phyloP scores from a whole-genome alignment of 768 basidiomycete genomes.

The Pulveroboletus sp. region DNA sequence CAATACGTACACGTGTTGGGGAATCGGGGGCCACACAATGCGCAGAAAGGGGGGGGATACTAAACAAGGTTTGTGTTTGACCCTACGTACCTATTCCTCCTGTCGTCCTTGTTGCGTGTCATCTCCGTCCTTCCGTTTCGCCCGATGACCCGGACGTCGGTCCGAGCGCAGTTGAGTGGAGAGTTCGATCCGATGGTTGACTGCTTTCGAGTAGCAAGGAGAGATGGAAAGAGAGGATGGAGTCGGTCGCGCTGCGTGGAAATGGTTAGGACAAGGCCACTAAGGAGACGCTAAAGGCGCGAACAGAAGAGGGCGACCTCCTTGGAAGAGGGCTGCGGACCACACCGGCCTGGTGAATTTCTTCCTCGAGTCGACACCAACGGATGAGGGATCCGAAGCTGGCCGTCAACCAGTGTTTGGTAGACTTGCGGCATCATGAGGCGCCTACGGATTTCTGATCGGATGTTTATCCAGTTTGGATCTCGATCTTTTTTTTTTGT shows the following conservation, averaged over 20 bases:
- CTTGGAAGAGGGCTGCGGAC: neutral
- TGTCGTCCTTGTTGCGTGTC: neutral
- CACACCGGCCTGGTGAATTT: neutral
- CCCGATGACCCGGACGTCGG: neutral
- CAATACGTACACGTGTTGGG: no score
- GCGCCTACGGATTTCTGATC: no score
- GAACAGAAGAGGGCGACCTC: neutral
- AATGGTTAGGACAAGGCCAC: neutral
- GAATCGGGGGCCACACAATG: no score
- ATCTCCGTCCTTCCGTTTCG: neutral
- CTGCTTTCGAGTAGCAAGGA: neutral
- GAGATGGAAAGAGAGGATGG: no score
- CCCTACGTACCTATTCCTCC: neutral
- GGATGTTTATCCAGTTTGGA: no score
- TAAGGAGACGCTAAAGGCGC: neutral
- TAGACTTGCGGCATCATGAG: no score
- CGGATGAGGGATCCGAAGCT: no score
- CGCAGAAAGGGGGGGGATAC: neutral
- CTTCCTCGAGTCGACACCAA: no score
- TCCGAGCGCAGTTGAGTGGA: conserved; percentile 9
- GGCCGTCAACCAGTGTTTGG: no score
- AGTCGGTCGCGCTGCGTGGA: neutral
- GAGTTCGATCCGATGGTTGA: neutral
- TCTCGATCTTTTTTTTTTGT: neutral
- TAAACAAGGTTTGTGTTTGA: neutral